Conservation (phyloP, 306 rosid genomes). For the Fragaria ananassa region DNA sequence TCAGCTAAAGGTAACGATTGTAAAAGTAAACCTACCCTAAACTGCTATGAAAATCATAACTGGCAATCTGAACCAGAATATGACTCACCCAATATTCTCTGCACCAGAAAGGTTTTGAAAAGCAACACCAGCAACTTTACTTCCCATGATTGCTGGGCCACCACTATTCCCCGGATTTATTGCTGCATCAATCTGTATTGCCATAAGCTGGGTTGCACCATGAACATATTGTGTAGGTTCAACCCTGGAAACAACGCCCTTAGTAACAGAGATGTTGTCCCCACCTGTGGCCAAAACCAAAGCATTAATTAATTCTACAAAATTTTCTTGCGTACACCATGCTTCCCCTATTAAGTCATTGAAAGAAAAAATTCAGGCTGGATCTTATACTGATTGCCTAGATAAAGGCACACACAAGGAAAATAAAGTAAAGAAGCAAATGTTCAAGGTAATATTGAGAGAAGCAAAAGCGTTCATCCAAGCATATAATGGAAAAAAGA, state of each 20-base stretch:
- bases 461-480: not conserved
- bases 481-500: not conserved
- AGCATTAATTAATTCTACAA: slow-evolving; percentile 1
- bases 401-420: not conserved
- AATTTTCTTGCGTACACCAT: not conserved
- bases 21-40: not conserved
- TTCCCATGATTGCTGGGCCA: slow-evolving; percentile 89
- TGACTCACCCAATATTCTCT: slow-evolving; percentile 82
- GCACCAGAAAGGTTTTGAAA: slow-evolving; percentile 97
- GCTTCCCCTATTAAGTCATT: not conserved
- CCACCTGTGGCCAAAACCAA: slow-evolving; percentile 53
- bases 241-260: slow-evolving; percentile 89
- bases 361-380: not conserved
- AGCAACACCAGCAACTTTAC: slow-evolving; percentile 86
- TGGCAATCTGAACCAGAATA: not conserved
- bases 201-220: slow-evolving; percentile 86
- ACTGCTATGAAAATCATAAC: not conserved
- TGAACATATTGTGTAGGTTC: slow-evolving; percentile 93
- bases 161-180: slow-evolving; percentile 97
- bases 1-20: not conserved
- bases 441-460: not conserved
- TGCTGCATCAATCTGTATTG: slow-evolving; percentile 93
- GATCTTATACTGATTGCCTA: not conserved
- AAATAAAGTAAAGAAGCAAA: not conserved
- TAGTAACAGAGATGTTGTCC: slow-evolving; percentile 88